Conservation (phyloP, 1,284 basidiomycete genomes). For the Ustilago esculenta region DNA sequence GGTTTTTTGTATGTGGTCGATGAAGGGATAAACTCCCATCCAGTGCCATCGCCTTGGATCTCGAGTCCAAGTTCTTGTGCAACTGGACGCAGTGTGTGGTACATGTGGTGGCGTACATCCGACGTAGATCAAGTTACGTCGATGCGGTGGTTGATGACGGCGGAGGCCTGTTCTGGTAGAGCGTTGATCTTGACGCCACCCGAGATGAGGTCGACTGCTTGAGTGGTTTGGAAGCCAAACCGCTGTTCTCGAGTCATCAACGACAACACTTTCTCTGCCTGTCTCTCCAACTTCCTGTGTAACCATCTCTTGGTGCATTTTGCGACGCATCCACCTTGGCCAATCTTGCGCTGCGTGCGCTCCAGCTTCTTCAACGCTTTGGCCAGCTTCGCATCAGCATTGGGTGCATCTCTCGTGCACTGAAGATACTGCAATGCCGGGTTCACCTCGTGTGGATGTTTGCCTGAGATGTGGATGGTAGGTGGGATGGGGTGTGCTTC, state of each 20-base stretch:
- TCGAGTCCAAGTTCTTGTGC: slow-evolving; percentile 72
- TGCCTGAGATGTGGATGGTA: slow-evolving; percentile 57
- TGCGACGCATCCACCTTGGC: neutral
- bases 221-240: slow-evolving; percentile 74
- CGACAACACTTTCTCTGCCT: slow-evolving; percentile 15
- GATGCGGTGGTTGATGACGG: slow-evolving; percentile 74
- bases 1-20: neutral
- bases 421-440: slow-evolving; percentile 70
- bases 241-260: slow-evolving; percentile 52
- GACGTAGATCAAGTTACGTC: slow-evolving; percentile 70
- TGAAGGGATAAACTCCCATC: slow-evolving; percentile 17
- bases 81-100: slow-evolving; percentile 69
- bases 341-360: slow-evolving; percentile 9
- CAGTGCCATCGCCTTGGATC: slow-evolving; percentile 61
- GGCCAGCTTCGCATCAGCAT: slow-evolving; percentile 69
- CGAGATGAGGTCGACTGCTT: slow-evolving; percentile 75
- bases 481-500: slow-evolving; percentile 72
- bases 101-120: slow-evolving; percentile 70
- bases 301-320: neutral
- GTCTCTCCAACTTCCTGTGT: slow-evolving; percentile 7
- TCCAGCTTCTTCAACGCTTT: slow-evolving; percentile 69
- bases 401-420: slow-evolving; percentile 71
- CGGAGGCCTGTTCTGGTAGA: slow-evolving; percentile 72
- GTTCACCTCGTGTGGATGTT: slow-evolving; percentile 41
- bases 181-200: slow-evolving; percentile 78